Percentiles rank a stretch among this genome's conserved stretches.
Evolutionary conservation across 805 yeast species (phyloP).

Genomic region (Candida andamanensis): DNA sequence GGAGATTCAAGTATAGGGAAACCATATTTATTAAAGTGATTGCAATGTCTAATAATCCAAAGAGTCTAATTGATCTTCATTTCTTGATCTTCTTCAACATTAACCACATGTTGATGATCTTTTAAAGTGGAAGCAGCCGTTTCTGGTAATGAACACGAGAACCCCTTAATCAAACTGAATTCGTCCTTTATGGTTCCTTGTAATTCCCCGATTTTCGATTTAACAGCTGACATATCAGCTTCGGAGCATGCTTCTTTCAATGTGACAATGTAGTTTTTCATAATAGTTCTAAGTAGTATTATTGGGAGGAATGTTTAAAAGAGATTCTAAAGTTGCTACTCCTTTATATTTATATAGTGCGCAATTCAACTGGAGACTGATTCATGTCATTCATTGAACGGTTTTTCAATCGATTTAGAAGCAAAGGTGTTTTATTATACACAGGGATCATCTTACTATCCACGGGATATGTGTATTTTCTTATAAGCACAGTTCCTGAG

Average conservation of each 20-base stretch:
- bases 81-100: constrained; percentile 64
- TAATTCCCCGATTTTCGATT: constrained; percentile 42
- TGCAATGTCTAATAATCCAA: no score
- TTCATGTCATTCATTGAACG: constrained; percentile 25
- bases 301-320: background rate
- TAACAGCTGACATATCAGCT: constrained; percentile 37
- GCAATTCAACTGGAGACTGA: background rate
- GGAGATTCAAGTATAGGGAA: no score
- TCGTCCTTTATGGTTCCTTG: constrained; percentile 64
- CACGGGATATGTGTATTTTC: constrained; percentile 23
- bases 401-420: constrained; percentile 23
- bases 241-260: constrained; percentile 42
- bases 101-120: constrained; percentile 47
- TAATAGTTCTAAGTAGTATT: constrained; percentile 2
- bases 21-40: no score
- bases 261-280: constrained; percentile 39
- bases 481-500: constrained; percentile 14
- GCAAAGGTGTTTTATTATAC: constrained; percentile 32
- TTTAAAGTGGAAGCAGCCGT: constrained; percentile 44
- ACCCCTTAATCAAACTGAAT: constrained; percentile 63
- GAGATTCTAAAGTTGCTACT: background rate
- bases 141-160: constrained; percentile 54
- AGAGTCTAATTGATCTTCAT: constrained; percentile 48
- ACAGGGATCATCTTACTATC: constrained; percentile 26
- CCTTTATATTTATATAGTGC: background rate